These are phyloP conservation scores for Aspergillus sp. DNA, from an alignment of 2,329 filamentous ascomycete species.

Conservation along the genomic window DNA sequence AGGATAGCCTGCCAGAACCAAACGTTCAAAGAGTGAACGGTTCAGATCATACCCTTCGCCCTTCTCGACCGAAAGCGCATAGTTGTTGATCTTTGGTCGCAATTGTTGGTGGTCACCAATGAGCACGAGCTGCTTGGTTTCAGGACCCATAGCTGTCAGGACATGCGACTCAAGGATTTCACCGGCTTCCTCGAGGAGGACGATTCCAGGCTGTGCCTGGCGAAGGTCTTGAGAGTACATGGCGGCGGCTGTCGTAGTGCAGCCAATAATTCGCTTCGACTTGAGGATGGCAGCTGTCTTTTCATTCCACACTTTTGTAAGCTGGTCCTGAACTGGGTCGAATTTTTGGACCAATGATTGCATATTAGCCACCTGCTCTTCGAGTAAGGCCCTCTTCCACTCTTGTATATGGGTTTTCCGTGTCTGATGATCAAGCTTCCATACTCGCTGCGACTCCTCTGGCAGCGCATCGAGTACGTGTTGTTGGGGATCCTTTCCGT, in stretches of 20 bases:
- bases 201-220: slow-evolving; percentile 48
- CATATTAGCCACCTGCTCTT: slow-evolving; percentile 41
- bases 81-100: slow-evolving; percentile 58
- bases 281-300: slow-evolving; percentile 33
- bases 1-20: slow-evolving; percentile 49
- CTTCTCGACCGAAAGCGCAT: slow-evolving; percentile 53
- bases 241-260: slow-evolving; percentile 63
- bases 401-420: slow-evolving; percentile 30
- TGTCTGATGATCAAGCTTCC: slow-evolving; percentile 40
- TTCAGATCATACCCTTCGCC: slow-evolving; percentile 61
- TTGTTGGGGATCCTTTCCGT: slow-evolving; percentile 33
- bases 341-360: slow-evolving; percentile 5
- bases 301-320: slow-evolving; percentile 8
- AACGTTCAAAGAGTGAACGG: slow-evolving; percentile 59
- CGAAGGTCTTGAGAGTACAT: slow-evolving; percentile 51
- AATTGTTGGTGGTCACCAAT: slow-evolving; percentile 70
- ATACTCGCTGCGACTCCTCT: slow-evolving; percentile 35
- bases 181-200: slow-evolving; percentile 65
- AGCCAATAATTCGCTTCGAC: slow-evolving; percentile 56
- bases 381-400: slow-evolving; percentile 42
- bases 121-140: slow-evolving; percentile 56
- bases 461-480: slow-evolving; percentile 31
- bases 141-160: slow-evolving; percentile 49
- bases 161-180: slow-evolving; percentile 64
- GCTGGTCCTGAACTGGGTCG: slow-evolving; percentile 7